Conservation (phyloP, 441 rosid genomes). For the Syzygium syzygioides region DNA sequence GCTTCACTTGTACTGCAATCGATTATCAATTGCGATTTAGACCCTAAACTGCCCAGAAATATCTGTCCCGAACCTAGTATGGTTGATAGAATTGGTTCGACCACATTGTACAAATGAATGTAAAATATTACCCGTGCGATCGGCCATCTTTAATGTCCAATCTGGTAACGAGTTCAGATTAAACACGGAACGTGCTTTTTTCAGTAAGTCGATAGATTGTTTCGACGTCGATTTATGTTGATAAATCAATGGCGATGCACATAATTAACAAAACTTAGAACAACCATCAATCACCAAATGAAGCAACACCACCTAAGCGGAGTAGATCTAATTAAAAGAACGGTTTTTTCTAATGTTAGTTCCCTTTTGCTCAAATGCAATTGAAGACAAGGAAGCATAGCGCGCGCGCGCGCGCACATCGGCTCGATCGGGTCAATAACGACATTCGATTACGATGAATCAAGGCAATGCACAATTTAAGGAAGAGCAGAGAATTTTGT, state of each 20-base stretch:
- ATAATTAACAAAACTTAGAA: background rate
- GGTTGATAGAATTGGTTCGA: background rate
- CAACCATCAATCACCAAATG: background rate
- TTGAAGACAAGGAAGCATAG: background rate
- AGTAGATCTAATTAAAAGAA: background rate
- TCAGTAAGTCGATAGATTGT: accelerated
- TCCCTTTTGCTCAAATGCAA: background rate
- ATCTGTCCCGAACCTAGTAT: background rate
- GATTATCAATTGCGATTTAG: background rate
- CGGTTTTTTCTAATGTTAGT: too few species aligned
- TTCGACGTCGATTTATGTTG: background rate
- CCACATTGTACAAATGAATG: background rate
- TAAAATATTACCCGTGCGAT: accelerated
- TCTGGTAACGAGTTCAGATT: background rate
- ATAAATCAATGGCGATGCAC: background rate
- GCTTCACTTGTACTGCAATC: accelerated
- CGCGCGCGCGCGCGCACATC: background rate
- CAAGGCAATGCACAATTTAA: background rate
- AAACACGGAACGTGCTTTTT: background rate
- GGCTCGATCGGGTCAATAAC: background rate
- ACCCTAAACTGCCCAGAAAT: background rate
- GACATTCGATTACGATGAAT: background rate
- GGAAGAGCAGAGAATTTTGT: accelerated
- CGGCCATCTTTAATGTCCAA: background rate
- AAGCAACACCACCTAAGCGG: background rate